These are phyloP conservation scores for Umbelopsis sp. DNA, from an alignment of 192 early-diverging fungal genomes.

Conservation along the genomic window DNA sequence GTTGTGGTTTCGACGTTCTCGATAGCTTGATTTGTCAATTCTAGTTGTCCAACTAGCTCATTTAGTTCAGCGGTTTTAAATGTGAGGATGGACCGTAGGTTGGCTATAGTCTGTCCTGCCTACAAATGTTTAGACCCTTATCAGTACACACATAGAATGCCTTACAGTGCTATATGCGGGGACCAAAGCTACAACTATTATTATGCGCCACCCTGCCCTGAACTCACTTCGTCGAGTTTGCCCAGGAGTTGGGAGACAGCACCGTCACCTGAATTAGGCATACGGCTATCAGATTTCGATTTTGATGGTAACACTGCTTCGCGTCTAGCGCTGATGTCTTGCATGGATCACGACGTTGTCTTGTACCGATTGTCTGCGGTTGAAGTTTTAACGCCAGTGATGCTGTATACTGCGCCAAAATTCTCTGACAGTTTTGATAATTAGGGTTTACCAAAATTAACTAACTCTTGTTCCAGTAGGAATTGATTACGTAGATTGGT, in stretches of 20 bases:
- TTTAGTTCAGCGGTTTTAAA: slow-evolving; percentile 33
- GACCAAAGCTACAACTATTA: background rate
- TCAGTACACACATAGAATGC: background rate
- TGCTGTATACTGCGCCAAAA: background rate
- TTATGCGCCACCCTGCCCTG: background rate
- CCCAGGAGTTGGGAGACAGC: slow-evolving; percentile 13
- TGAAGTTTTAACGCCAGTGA: background rate
- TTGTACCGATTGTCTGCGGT: background rate
- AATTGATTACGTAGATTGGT: background rate
- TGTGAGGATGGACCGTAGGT: slow-evolving; percentile 27
- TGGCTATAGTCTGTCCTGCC: slow-evolving; percentile 34
- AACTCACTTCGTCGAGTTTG: slow-evolving; percentile 27
- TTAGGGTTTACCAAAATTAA: background rate
- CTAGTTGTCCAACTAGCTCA: slow-evolving; percentile 31
- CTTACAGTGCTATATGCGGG: background rate
- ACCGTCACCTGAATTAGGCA: slow-evolving; percentile 5
- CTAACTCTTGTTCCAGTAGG: background rate
- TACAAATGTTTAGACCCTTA: background rate
- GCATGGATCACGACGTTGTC: background rate
- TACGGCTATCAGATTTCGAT: background rate
- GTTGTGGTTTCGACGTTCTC: slow-evolving; percentile 28
- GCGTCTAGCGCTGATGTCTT: background rate
- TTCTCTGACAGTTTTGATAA: too few species aligned
- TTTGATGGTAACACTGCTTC: background rate
- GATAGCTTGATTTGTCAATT: slow-evolving; percentile 31